Percentiles rank a stretch among this genome's conserved stretches.
These are phyloP conservation scores for Didymella segeticola DNA, from an alignment of 2,329 filamentous ascomycete genomes.

Conservation along the genomic window DNA sequence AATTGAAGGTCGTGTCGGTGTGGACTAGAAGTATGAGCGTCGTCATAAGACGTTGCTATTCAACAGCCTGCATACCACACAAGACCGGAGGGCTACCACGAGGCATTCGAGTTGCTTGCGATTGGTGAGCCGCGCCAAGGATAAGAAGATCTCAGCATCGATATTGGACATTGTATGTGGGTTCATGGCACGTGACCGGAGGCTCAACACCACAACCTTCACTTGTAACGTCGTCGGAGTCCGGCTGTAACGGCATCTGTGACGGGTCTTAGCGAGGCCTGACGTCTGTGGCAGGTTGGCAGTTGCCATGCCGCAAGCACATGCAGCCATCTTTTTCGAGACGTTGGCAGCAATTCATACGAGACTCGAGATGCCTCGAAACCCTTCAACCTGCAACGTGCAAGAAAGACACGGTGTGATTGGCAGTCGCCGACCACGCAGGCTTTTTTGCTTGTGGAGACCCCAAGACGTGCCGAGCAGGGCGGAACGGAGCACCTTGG, in stretches of 20 bases:
- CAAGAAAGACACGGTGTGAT: slow-evolving; percentile 2
- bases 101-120: background rate
- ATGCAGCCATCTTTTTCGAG: background rate
- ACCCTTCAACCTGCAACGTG: slow-evolving; percentile 17
- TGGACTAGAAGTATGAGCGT: background rate
- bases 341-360: background rate
- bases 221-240: background rate
- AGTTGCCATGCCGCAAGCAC: background rate
- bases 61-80: background rate
- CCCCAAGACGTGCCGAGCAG: slow-evolving; percentile 20
- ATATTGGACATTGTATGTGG: background rate
- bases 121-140: background rate
- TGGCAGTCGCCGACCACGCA: slow-evolving; percentile 5
- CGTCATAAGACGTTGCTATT: background rate
- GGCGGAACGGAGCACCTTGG: slow-evolving; percentile 21
- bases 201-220: background rate
- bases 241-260: slow-evolving; percentile 1
- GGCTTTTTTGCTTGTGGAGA: slow-evolving; percentile 15
- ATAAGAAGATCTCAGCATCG: background rate
- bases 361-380: slow-evolving; percentile 13
- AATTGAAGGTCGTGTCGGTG: background rate
- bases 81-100: background rate
- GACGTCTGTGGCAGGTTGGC: background rate
- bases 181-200: background rate
- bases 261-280: background rate